Percentiles rank a stretch among this genome's conserved stretches.
Evolutionary conservation across 1,139 yeast genomes (phyloP).

Genomic region (Pichia norvegensis): DNA sequence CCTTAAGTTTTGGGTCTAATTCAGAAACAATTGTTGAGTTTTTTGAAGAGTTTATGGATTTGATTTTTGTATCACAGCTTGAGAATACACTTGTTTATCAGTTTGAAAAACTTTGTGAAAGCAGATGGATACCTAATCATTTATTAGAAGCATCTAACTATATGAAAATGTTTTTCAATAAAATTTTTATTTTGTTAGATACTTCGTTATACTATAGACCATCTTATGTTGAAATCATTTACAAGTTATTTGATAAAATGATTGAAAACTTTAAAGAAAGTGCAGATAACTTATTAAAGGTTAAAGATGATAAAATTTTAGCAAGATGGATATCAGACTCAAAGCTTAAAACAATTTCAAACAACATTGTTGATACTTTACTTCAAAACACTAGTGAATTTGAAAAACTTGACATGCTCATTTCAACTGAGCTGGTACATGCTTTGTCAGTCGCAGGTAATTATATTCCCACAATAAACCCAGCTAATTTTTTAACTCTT

Average conservation of each 20-base stretch:
- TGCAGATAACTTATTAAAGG: slow-evolving; percentile 15
- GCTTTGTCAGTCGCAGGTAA: slow-evolving; percentile 18
- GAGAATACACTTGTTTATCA: slow-evolving; percentile 44
- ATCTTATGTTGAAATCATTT: slow-evolving; percentile 42
- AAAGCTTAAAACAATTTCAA: slow-evolving; percentile 17
- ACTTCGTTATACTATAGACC: slow-evolving; percentile 52
- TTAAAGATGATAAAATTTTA: slow-evolving; percentile 14
- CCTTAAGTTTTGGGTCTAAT: slow-evolving; percentile 22
- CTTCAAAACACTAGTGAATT: slow-evolving; percentile 2
- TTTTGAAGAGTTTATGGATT: slow-evolving; percentile 57
- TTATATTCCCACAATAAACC: slow-evolving; percentile 13
- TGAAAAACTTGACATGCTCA: neutral
- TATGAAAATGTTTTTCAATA: slow-evolving; percentile 45
- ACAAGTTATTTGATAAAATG: slow-evolving; percentile 29
- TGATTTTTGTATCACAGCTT: slow-evolving; percentile 57
- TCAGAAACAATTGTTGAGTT: slow-evolving; percentile 35
- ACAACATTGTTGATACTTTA: slow-evolving; percentile 16
- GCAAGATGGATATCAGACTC: slow-evolving; percentile 22
- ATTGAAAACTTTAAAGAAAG: slow-evolving; percentile 16
- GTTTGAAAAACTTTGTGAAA: slow-evolving; percentile 24
- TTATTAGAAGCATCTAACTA: slow-evolving; percentile 40
- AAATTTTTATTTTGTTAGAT: slow-evolving; percentile 48
- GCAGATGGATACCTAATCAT: slow-evolving; percentile 25
- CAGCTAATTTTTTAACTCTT: slow-evolving; percentile 18
- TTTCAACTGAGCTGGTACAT: slow-evolving; percentile 18